A percentile compares a stretch with the other conserved stretches of the same genome.
Conservation (phyloP, 2,329 filamentous ascomycete species). For the Calonectria ilicicola region DNA sequence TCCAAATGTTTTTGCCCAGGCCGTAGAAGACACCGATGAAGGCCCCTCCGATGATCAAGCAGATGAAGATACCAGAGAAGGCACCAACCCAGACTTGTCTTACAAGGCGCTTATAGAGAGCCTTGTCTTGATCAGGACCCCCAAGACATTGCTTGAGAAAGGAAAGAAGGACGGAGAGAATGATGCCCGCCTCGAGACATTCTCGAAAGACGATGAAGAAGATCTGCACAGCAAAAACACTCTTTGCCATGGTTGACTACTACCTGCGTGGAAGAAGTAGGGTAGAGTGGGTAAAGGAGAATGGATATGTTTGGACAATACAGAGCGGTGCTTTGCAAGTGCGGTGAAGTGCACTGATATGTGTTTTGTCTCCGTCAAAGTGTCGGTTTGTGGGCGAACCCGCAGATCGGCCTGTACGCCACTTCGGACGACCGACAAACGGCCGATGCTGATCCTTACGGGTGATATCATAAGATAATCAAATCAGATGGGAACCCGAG, state of each 20-base stretch:
- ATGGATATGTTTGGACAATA: background rate
- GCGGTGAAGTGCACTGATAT: background rate
- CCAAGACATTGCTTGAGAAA: constrained; percentile 82
- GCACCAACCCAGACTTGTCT: constrained; percentile 78
- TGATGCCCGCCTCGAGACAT: constrained; percentile 80
- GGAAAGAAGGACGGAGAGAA: constrained; percentile 81
- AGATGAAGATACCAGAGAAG: constrained; percentile 67
- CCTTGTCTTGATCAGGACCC: constrained; percentile 68
- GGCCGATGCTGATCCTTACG: background rate
- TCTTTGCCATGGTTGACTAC: constrained; percentile 62
- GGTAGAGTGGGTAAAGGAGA: background rate
- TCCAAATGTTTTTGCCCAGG: constrained; percentile 71
- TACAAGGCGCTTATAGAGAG: constrained; percentile 73
- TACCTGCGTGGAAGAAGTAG: background rate
- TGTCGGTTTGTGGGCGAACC: background rate
- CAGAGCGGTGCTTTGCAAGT: background rate
- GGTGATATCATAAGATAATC: background rate
- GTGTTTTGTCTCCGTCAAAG: background rate
- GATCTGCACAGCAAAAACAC: constrained; percentile 79
- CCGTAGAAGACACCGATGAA: constrained; percentile 79
- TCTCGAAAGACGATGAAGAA: constrained; percentile 91
- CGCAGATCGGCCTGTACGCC: background rate
- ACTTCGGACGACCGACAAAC: background rate
- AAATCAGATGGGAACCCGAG: background rate
- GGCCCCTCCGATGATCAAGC: constrained; percentile 69